Percentiles rank a stretch among this genome's conserved stretches.
Evolutionary conservation across 108 stramenopile genomes (phyloP).

Genomic region (Asterionellopsis glacialis): DNA sequence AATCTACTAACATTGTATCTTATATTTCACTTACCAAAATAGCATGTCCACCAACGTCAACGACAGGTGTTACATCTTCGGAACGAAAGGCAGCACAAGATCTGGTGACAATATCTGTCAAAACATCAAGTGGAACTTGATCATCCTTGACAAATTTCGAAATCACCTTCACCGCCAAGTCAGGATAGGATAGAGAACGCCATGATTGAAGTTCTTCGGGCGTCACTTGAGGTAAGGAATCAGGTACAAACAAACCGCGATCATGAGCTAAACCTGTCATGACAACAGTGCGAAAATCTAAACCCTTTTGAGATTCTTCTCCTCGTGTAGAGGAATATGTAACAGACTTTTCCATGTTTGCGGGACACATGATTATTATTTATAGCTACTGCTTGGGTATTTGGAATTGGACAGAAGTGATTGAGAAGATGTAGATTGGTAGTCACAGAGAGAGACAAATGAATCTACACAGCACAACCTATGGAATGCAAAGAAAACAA

Average conservation of each 20-base stretch:
- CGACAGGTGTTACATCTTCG: conserved; percentile 89
- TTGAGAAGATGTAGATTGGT: too few relatives aligned
- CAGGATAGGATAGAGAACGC: conserved; percentile 69
- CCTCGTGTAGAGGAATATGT: conserved; percentile 96
- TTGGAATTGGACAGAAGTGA: too few relatives aligned
- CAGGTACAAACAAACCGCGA: conserved; percentile 95
- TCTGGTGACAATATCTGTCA: conserved; percentile 81
- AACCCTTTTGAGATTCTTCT: conserved; percentile 49
- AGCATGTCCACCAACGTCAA: conserved; percentile 68
- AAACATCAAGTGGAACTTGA: conserved; percentile 81
- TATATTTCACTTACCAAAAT: conserved; percentile 61
- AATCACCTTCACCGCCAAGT: conserved; percentile 87
- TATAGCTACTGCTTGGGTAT: too few relatives aligned
- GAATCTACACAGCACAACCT: too few relatives aligned
- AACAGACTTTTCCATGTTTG: conserved; percentile 29
- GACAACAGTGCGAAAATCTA: conserved; percentile 90
- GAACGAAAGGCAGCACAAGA: conserved; percentile 87
- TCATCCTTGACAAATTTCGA: conserved; percentile 88
- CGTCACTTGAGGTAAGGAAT: conserved; percentile 75
- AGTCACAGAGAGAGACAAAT: too few relatives aligned
- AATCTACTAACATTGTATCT: neutral
- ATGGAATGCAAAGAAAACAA: too few relatives aligned
- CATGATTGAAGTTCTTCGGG: conserved; percentile 74
- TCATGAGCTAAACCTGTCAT: conserved; percentile 95
- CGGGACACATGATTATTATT: too few relatives aligned